phyloP scores from a whole-genome alignment of 2,329 filamentous ascomycete genomes.

The Rugonectria rugulosa region DNA sequence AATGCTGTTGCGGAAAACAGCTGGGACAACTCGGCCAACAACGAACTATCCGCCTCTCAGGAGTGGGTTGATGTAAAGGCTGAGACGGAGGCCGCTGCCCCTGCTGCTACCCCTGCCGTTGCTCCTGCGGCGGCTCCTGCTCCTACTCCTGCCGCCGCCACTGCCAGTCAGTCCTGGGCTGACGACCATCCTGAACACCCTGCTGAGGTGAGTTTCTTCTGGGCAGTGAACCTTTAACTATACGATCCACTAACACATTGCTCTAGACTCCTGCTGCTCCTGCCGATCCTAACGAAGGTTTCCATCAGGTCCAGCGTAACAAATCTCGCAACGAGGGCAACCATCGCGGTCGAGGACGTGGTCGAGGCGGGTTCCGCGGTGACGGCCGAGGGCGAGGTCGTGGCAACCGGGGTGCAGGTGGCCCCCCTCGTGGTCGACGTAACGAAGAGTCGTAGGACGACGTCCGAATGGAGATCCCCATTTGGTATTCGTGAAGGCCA shows the following conservation, averaged over 20 bases:
- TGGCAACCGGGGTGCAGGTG: conserved; percentile 47
- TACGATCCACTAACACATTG: conserved; percentile 18
- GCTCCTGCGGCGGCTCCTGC: background rate
- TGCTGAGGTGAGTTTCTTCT: conserved; percentile 49
- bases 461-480: too few relatives aligned
- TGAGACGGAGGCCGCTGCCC: conserved; percentile 77
- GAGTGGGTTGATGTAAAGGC: conserved; percentile 77
- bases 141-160: conserved; percentile 47
- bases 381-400: conserved; percentile 54
- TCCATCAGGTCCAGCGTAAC: conserved; percentile 74
- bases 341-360: conserved; percentile 55
- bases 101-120: conserved; percentile 49
- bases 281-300: conserved; percentile 67
- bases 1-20: conserved; percentile 70
- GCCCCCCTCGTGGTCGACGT: conserved; percentile 47
- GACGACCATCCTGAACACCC: conserved; percentile 74
- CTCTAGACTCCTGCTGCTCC: conserved; percentile 46
- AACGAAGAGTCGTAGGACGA: conserved; percentile 48
- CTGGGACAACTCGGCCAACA: conserved; percentile 64
- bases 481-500: conserved; percentile 34
- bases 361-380: conserved; percentile 60
- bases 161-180: conserved; percentile 76
- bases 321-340: conserved; percentile 60
- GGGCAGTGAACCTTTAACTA: background rate
- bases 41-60: conserved; percentile 56